Conservation (phyloP, 169 alveolate genomes). For the Eimeria tenella region DNA sequence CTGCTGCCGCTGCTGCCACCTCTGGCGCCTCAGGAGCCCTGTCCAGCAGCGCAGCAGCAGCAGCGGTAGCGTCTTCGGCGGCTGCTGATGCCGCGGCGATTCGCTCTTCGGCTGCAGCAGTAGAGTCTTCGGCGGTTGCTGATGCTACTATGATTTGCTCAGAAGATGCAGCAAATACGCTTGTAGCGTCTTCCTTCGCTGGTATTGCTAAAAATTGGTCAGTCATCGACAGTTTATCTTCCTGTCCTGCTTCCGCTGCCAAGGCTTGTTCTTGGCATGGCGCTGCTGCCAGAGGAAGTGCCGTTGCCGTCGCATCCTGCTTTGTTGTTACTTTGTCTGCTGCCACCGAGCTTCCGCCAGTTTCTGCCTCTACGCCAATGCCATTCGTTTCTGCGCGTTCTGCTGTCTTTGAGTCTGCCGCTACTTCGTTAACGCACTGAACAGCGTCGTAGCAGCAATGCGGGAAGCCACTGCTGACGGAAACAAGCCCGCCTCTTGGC, state of each 20-base stretch:
- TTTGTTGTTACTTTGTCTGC: neutral
- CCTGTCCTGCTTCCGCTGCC: neutral
- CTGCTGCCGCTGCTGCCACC: constrained; percentile 69
- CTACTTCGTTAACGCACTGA: neutral
- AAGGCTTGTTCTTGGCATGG: neutral
- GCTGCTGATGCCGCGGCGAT: constrained; percentile 61
- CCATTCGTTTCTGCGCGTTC: neutral
- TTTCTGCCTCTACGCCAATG: neutral
- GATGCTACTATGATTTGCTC: neutral
- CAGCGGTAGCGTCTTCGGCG: constrained; percentile 62
- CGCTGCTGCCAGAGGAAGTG: neutral
- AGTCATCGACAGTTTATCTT: neutral
- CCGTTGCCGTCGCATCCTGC: neutral
- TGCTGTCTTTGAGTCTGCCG: neutral
- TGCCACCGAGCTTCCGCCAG: neutral
- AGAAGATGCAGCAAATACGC: neutral
- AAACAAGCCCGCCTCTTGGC: no score
- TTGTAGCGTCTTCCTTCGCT: neutral
- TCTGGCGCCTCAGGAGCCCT: constrained; percentile 48
- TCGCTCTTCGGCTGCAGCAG: constrained; percentile 17
- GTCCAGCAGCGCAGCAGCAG: constrained; percentile 63
- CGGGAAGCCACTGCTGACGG: no score
- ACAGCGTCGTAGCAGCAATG: no score
- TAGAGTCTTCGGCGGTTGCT: neutral
- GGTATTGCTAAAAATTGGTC: neutral